Evolutionary conservation across 805 yeast species (phyloP).

Genomic region (Starmerella vitae): DNA sequence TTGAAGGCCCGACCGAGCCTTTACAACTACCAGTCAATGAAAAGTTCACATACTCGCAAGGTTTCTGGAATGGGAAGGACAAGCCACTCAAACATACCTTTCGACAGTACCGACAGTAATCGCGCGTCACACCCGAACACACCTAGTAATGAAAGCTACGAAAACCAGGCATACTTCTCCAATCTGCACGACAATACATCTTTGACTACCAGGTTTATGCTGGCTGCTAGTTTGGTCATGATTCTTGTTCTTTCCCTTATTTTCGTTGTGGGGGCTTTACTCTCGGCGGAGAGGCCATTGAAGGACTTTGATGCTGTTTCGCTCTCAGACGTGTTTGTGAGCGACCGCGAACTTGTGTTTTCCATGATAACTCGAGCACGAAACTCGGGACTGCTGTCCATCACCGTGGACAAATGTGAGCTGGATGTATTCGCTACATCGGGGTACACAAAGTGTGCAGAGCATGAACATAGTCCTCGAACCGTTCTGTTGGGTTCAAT

Average conservation of each 20-base stretch:
- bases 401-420: constrained; percentile 50
- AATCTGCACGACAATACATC: constrained; percentile 5
- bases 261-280: constrained; percentile 65
- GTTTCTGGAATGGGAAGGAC: neutral
- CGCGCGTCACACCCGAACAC: neutral
- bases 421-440: constrained; percentile 61
- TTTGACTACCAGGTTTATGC: constrained; percentile 4
- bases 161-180: neutral
- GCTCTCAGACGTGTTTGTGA: constrained; percentile 60
- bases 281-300: constrained; percentile 78
- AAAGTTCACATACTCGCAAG: constrained; percentile 2
- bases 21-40: constrained; percentile 10
- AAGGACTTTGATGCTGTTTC: constrained; percentile 47
- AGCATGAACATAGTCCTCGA: constrained; percentile 25
- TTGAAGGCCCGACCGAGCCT: constrained; percentile 11
- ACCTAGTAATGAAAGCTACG: neutral
- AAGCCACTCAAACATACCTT: neutral
- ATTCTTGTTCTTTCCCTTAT: constrained; percentile 36
- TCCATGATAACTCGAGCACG: constrained; percentile 64
- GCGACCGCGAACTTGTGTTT: constrained; percentile 74
- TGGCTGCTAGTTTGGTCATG: constrained; percentile 15
- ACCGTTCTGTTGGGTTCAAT: constrained; percentile 70
- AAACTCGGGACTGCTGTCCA: constrained; percentile 74
- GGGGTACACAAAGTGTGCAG: constrained; percentile 5
- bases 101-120: neutral